A percentile compares a stretch with the other conserved stretches of the same genome.
Evolutionary conservation across 345 rosid species (phyloP).

Genomic region (Citrus mangshanensis): DNA sequence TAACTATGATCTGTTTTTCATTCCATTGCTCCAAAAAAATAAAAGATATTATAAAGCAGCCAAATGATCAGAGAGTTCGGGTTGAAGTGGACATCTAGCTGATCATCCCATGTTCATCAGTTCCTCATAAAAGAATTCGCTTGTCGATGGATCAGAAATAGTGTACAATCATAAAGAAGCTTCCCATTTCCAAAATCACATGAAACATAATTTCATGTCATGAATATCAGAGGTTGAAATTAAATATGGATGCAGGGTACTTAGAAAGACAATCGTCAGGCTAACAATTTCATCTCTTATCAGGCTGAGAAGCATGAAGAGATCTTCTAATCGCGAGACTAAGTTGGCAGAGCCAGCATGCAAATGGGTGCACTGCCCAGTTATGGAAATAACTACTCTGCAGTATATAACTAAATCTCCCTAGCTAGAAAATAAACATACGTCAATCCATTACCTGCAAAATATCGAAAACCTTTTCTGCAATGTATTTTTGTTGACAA

Average conservation of each 20-base stretch:
- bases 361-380: neutral
- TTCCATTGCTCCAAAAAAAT: neutral
- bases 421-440: neutral
- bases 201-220: neutral
- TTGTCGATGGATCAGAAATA: neutral
- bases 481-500: constrained; percentile 61
- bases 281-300: neutral
- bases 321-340: neutral
- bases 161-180: neutral
- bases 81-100: neutral
- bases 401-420: neutral
- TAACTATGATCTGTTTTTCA: neutral
- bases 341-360: neutral
- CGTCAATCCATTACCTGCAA: constrained; percentile 55
- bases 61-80: neutral
- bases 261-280: neutral
- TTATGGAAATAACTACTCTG: neutral
- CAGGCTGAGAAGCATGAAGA: neutral
- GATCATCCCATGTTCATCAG: constrained; percentile 15
- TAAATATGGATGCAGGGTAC: neutral
- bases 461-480: constrained; percentile 72
- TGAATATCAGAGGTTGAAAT: neutral
- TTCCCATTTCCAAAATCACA: neutral
- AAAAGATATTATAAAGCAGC: neutral
- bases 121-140: constrained; percentile 1